Percentiles rank a stretch among this genome's conserved stretches.
phyloP scores from a whole-genome alignment of 805 yeast genomes.

The Saturnispora besseyi region DNA sequence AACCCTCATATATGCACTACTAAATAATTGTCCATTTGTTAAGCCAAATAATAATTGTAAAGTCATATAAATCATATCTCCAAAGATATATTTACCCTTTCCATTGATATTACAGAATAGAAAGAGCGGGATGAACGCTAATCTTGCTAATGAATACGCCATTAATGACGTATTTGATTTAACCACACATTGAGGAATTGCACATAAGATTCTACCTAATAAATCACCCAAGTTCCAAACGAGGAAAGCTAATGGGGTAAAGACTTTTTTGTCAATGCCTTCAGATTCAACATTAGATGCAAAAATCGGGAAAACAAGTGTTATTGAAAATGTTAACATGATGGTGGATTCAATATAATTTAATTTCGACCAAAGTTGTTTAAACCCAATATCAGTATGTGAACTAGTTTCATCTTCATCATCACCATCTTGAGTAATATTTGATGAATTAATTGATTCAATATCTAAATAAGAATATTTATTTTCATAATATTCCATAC shows the following conservation, averaged over 20 bases:
- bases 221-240: constrained; percentile 90
- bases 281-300: constrained; percentile 58
- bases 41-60: constrained; percentile 76
- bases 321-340: constrained; percentile 61
- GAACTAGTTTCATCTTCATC: constrained; percentile 5
- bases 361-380: constrained; percentile 51
- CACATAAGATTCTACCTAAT: constrained; percentile 64
- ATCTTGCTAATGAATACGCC: constrained; percentile 45
- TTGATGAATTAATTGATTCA: constrained; percentile 3
- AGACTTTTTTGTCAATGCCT: constrained; percentile 32
- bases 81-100: constrained; percentile 26
- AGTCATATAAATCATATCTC: constrained; percentile 59
- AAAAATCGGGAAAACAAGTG: constrained; percentile 82
- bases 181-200: constrained; percentile 36
- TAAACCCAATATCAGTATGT: constrained; percentile 45
- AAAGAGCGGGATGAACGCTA: constrained; percentile 61
- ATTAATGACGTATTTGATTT: constrained; percentile 37
- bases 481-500: constrained; percentile 19
- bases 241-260: constrained; percentile 68
- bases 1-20: constrained; percentile 51
- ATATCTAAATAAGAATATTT: constrained; percentile 1
- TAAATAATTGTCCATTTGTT: constrained; percentile 78
- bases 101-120: constrained; percentile 52
- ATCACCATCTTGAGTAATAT: neutral
- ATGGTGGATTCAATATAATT: constrained; percentile 59